Base-by-base conservation (phyloP, 192 early-diverging fungal genomes). In the Coemansia sp. region DNA sequence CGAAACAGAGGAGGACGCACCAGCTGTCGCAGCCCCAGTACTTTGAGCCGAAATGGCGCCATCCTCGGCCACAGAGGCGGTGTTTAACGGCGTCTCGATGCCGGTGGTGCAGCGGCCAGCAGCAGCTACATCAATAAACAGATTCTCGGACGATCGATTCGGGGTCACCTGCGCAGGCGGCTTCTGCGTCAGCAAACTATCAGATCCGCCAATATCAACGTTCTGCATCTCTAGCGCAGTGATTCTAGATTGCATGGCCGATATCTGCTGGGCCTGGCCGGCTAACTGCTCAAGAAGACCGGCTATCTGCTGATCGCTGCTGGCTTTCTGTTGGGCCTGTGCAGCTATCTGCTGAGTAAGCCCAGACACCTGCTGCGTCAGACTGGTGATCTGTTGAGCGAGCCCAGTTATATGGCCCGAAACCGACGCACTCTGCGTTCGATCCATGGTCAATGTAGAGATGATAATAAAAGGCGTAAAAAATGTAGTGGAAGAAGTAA, bases 161-260 rank as follows among this genome's bases (percentile, higher is more conserved):
- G 42, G 36, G 11, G 36, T 38, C 36, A 38, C 11, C 5, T 38
- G 36, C 7, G 36, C 36, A 38, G 11, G 36, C 36, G 1, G 5
- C 36, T 38, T 6, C 11, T 38, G 36, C 11, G 36, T 6, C 11
- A 12, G 36, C 36, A 38, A 38, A 38, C 36, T 45, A 12, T 8
- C 17, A 12, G 42, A 45, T 3, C 12, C 42, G 3, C 7, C 12
- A 45, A 45, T 8, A 8, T 8, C 42, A 28, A 28, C 59, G 12
- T 28, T 40, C 38, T 60, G 59, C 40, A 17, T 7, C 20, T 40
- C 40, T 0, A 60, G 59, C 7, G 22, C 22, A 4, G 36, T 4
- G 11, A 60, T 60, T 25, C 29, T 40, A 7, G 59, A 36, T 17
- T 60, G 59, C 59, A 60, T 60, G 5, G 38, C 14, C 14, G 42